Base-by-base conservation (phyloP, 106 monocot species). In the Platanthera zijinensis region DNA sequence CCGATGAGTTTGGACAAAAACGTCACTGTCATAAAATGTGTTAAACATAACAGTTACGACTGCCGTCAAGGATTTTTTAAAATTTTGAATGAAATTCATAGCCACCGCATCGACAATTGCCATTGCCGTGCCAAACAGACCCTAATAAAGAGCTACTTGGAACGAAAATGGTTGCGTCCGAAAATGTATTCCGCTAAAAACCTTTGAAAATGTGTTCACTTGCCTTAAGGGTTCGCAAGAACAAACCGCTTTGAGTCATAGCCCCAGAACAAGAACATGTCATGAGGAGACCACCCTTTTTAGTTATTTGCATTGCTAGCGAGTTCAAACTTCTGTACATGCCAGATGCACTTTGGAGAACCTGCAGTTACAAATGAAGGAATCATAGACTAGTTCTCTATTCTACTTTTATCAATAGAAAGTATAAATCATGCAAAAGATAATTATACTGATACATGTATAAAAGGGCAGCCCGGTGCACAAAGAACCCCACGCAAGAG, bases 221-320 rank as follows among this genome's bases (percentile, higher is more conserved):
- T 88, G 62, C 96, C 96, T 96, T 93, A 83, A 97, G 86, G 18
- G 83, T 86, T 25, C 83, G 75, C 50, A 91, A 61, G 74, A 96
- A 96, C 1, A 75, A 84, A 59, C 93, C 90, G 76, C 93, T 97
- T 83, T 97, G 96, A 73, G 93, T 91, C 87, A 97, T 86, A 69
- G 93, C 96, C 76, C 96, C 94, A 66, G 96, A 97, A 74, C 96
- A 97, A 6, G 96, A 97, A 74, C 96, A 93, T 39, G 96, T 97
- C 93, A 97, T 97, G 2, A 97, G 88, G 7, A 97, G 83, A 4
- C 96, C 96, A 45, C 96, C 96, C 57, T 74, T 84, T 82, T 73
- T 91, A 57, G 84, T 89, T 57, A 97, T 85, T 88, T 88, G 85
- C 91, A 97, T 93, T 39, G 96, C 96, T 62, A 97, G 80, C 30